Evolutionary conservation across 768 basidiomycete genomes (phyloP), one percentile per base, ranked within the genome.

Genomic region (Suillus subaureus): DNA sequence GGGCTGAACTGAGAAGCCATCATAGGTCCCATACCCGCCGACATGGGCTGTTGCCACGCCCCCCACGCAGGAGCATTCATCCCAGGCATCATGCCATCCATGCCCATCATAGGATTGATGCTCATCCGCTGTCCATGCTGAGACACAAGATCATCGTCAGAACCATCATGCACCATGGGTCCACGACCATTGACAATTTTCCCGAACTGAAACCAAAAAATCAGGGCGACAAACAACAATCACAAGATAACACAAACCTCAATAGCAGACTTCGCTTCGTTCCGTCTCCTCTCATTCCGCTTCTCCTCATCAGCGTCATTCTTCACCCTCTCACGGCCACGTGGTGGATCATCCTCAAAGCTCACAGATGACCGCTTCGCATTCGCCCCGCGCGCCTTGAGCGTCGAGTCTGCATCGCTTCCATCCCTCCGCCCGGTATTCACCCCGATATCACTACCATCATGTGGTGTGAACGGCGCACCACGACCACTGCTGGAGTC

Each of bases 201-300:
- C n/a, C 94, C 93, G 45, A 94, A 87, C 94, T 94, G 71, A 55
- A 26, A 58, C 42, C 54, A n/a, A 66, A 21, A 66, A 33, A 37
- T 62, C 58, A 68, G 66, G 37, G 65, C 39, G 61, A 64, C 49
- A n/a, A 28, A 47, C 64, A 51, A 33, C 60, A 63, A 11, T 15
- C 7, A 26, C 9, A 18, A 54, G 57, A 42, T 54, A 28, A 68
- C 60, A 77, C 85, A n/a, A 62, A 94, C 93, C 87, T 95, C 91
- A 73, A 94, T 91, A 39, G 93, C 91, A 72, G 92, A 91, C 75
- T 85, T 89, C n/a, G 94, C 92, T 73, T 95, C 93, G 70, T 83
- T 85, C 69, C 93, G 82, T 75, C 94, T 82, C 71, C 94, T 81
- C 73, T 93, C 91, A 67, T 82, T 85, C 74, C 92, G 84, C 75